A percentile compares a stretch with the other conserved stretches of the same genome.
Conservation (phyloP, 1,139 yeast species). For the Hansenula sp. region DNA sequence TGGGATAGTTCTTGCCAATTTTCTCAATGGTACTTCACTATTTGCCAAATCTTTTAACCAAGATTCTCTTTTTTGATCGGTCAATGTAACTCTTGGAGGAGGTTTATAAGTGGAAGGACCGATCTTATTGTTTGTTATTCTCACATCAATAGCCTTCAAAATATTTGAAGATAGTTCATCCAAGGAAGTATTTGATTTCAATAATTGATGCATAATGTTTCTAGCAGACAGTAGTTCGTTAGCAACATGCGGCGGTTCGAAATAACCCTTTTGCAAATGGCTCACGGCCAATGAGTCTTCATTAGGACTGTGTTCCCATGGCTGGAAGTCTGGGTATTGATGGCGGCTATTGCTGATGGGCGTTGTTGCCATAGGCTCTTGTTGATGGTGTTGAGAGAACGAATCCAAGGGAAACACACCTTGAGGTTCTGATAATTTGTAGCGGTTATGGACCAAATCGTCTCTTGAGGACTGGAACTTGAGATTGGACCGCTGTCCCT, state of each 20-base stretch:
- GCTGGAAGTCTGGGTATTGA: slow-evolving; percentile 63
- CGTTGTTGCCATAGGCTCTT: neutral
- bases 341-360: neutral
- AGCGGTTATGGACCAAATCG: slow-evolving; percentile 19
- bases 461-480: slow-evolving; percentile 18
- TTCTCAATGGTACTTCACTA: slow-evolving; percentile 57
- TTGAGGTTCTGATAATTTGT: slow-evolving; percentile 17
- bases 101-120: slow-evolving; percentile 59
- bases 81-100: slow-evolving; percentile 85
- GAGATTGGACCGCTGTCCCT: neutral
- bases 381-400: slow-evolving; percentile 2
- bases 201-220: slow-evolving; percentile 39
- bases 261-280: slow-evolving; percentile 56
- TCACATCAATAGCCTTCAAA: slow-evolving; percentile 59
- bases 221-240: slow-evolving; percentile 58
- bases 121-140: slow-evolving; percentile 65
- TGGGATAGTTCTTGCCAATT: slow-evolving; percentile 78
- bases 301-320: slow-evolving; percentile 67
- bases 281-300: slow-evolving; percentile 49
- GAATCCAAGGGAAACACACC: slow-evolving; percentile 21
- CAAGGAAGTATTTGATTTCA: slow-evolving; percentile 46
- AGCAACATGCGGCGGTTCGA: slow-evolving; percentile 49
- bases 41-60: slow-evolving; percentile 84
- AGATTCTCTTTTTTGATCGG: slow-evolving; percentile 77
- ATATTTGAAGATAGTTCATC: slow-evolving; percentile 61